Conservation (phyloP, 2,329 filamentous ascomycete genomes). For the Colletotrichum magnum region DNA sequence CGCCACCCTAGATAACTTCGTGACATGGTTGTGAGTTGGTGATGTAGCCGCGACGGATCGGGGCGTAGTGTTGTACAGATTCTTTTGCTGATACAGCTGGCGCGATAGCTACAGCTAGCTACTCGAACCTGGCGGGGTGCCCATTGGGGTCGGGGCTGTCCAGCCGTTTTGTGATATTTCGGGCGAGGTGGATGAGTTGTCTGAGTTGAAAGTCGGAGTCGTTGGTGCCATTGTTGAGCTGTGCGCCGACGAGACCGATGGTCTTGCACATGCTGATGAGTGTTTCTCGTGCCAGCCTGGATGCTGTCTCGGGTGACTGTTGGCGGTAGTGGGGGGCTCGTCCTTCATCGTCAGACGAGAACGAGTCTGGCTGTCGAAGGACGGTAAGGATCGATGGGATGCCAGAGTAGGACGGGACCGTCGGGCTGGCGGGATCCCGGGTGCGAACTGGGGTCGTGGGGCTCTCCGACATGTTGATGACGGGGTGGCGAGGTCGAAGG, state of each 20-base stretch:
- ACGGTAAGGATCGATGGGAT: slow-evolving; percentile 37
- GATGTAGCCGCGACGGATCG: too few species aligned
- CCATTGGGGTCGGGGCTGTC: slow-evolving; percentile 33
- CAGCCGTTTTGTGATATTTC: slow-evolving; percentile 35
- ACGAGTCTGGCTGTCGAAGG: slow-evolving; percentile 33
- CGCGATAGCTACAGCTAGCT: neutral
- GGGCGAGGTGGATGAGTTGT: slow-evolving; percentile 38
- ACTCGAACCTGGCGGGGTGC: slow-evolving; percentile 17
- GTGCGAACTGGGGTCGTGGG: slow-evolving; percentile 22
- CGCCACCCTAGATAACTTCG: neutral
- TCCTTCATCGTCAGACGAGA: slow-evolving; percentile 27
- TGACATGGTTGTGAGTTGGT: too few species aligned
- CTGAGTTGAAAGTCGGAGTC: slow-evolving; percentile 37
- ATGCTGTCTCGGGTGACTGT: slow-evolving; percentile 33
- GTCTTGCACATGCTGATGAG: slow-evolving; percentile 39
- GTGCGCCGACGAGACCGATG: slow-evolving; percentile 31
- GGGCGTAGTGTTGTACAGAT: too few species aligned
- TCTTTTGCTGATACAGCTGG: neutral
- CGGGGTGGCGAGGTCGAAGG: neutral
- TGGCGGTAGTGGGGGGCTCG: slow-evolving; percentile 30
- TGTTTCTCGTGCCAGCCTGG: slow-evolving; percentile 34
- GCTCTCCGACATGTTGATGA: slow-evolving; percentile 32
- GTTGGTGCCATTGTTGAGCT: slow-evolving; percentile 38
- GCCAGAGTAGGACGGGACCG: slow-evolving; percentile 7
- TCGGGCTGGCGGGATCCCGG: slow-evolving; percentile 33